Conservation (phyloP, 2,329 filamentous ascomycete species). For the Scedosporium minutisporum region DNA sequence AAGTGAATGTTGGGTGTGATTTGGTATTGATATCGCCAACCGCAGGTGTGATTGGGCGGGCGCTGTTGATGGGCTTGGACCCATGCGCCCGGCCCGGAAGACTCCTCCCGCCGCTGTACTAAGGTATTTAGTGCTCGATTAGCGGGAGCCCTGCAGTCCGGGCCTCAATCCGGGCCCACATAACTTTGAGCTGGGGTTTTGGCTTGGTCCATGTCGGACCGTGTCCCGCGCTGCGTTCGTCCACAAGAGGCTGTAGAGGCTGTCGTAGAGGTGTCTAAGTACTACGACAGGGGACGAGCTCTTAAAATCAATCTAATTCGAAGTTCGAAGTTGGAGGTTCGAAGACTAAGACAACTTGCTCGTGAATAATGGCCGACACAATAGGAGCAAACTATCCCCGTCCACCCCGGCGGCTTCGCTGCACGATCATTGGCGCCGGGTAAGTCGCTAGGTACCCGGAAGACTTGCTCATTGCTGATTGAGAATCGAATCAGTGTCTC, state of each 20-base stretch:
- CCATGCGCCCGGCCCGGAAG: no score
- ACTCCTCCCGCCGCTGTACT: no score
- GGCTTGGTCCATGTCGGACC: not conserved
- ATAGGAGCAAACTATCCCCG: not conserved
- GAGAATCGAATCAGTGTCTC: not conserved
- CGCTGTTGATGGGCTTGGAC: no score
- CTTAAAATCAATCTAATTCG: not conserved
- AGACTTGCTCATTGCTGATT: not conserved
- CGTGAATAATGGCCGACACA: not conserved
- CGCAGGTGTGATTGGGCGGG: no score
- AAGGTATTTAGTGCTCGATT: no score
- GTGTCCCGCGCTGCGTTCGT: not conserved
- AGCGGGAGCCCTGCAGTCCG: not conserved
- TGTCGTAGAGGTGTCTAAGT: not conserved
- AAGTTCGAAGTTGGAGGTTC: not conserved
- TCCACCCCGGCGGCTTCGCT: constrained; percentile 7
- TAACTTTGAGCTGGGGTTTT: not conserved
- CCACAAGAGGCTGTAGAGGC: not conserved
- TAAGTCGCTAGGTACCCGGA: not conserved
- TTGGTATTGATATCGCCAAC: no score
- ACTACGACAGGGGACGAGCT: not conserved
- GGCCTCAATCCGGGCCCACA: not conserved
- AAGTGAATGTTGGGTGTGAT: no score
- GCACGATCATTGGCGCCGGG: constrained; percentile 14
- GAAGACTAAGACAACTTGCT: not conserved